phyloP scores from a whole-genome alignment of 768 basidiomycete genomes.

The Antrodiella citrinella region DNA sequence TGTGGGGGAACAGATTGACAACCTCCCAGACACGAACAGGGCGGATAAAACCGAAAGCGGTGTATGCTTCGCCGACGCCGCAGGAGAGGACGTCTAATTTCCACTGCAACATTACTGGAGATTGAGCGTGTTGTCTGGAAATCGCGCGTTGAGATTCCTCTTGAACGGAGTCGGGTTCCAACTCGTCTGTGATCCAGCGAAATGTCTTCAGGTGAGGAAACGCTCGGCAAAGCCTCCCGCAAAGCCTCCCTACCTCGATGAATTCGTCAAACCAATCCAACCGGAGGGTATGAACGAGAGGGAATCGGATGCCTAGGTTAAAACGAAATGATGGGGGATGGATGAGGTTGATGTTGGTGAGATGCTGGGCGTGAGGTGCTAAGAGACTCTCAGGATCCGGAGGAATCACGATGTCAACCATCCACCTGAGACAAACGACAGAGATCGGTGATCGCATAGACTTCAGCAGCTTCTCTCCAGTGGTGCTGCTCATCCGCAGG shows the following conservation, averaged over 20 bases:
- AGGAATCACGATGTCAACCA: background rate
- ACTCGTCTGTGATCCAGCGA: background rate
- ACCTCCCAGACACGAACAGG: background rate
- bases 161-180: background rate
- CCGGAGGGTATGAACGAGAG: background rate
- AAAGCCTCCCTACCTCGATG: background rate
- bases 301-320: background rate
- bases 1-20: background rate
- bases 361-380: background rate
- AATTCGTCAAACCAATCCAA: background rate
- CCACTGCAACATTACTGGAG: background rate
- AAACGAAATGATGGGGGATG: background rate
- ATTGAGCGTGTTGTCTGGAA: background rate
- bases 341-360: background rate
- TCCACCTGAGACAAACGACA: background rate
- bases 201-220: background rate
- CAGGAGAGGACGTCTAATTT: background rate
- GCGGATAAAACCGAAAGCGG: background rate
- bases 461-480: background rate
- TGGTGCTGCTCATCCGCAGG: background rate
- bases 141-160: background rate
- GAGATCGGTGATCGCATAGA: background rate
- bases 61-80: background rate
- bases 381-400: background rate
- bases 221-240: background rate